Evolutionary conservation across 768 basidiomycete species (phyloP).

Genomic region (Naganishia vaughanmartiniae): DNA sequence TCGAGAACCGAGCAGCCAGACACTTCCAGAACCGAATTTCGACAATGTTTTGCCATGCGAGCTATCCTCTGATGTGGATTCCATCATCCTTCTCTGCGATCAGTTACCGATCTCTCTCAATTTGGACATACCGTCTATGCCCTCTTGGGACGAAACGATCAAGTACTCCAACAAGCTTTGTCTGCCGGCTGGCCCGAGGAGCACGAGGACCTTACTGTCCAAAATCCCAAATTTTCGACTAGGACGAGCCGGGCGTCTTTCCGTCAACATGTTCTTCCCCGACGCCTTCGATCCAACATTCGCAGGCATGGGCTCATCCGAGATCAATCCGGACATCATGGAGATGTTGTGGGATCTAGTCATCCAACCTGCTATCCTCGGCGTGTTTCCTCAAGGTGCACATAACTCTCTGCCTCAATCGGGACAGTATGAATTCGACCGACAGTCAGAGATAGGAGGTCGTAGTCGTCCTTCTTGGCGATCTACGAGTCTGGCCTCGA

Average conservation of each 20-base stretch:
- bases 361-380: background rate
- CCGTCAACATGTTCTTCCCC: conserved; percentile 1
- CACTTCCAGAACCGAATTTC: background rate
- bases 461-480: background rate
- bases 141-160: background rate
- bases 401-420: background rate
- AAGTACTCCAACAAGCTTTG: background rate
- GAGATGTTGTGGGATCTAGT: background rate
- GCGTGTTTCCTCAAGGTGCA: background rate
- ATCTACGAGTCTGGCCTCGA: background rate
- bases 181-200: background rate
- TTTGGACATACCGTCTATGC: background rate
- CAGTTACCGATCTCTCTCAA: background rate
- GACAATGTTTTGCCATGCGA: background rate
- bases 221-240: background rate
- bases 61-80: background rate
- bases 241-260: background rate
- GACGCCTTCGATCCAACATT: background rate
- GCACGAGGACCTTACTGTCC: background rate
- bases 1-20: background rate
- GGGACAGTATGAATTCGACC: background rate
- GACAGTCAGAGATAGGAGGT: background rate
- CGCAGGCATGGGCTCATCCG: background rate
- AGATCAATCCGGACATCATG: background rate
- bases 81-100: background rate